Base-by-base conservation (phyloP, 2,329 filamentous ascomycete species). In the Penicillium sp. region DNA sequence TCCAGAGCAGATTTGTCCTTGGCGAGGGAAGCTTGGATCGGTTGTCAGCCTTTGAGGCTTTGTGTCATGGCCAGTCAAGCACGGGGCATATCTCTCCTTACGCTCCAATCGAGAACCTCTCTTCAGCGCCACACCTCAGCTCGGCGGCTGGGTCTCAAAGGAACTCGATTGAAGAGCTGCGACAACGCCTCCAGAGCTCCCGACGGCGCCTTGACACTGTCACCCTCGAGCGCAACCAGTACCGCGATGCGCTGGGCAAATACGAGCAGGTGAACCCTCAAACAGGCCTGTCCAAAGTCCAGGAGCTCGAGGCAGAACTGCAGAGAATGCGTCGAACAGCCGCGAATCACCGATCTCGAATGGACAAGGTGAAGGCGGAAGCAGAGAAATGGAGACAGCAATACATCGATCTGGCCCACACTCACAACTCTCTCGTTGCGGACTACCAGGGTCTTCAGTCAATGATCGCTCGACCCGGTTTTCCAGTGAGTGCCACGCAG, bases 121-220 rank as follows among this genome's bases (percentile, higher is more conserved):
- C 62, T 28, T 68, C 66, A 4, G 49, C 63, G 8, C 65, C 65
- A 4, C 48, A 32, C 3, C 40, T 65, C 25, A 64, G 68, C 42
- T 35, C 41, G 9, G 25, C 13, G 11, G 32, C 8, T 11, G 24
- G 35, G 9, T 8, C 32, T n/a, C 36, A 65, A 24, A 55, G 62
- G 43, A 56, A 62, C 18, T 52, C 56, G 3, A 49, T 61, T 9
- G 54, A 60, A 4, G 54, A 53, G 9, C 47, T 61, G n/a, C 52
- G 53, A 11, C 18, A 52, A 25, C 59, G 62, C 9, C 33, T 69
- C 1, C 26, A 53, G 11, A 50, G 48, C 9, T 54, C 61, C 36
- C 57, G 53, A 24, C 50, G 54, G 24, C 57, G 54, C 24, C 43
- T 67, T 6, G 55, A 57, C 25, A 48, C 52, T 5, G 48, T 66